Percentiles rank a stretch among this genome's conserved stretches.
phyloP scores from a whole-genome alignment of 169 alveolate genomes.

The Perkinsus marinus region DNA sequence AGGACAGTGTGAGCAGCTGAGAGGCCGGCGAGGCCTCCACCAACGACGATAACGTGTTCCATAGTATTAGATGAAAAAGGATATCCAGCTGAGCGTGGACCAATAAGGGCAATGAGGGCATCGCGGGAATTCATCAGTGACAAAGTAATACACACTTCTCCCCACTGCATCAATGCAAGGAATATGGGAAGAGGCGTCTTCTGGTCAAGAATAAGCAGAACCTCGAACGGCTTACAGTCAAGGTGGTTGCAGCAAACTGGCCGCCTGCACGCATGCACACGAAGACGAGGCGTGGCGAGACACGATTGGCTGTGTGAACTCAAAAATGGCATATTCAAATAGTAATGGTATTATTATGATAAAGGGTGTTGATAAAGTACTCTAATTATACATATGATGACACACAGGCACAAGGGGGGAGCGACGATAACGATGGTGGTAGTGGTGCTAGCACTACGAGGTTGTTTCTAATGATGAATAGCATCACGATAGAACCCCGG shows the following conservation, averaged over 20 bases:
- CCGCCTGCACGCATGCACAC: neutral
- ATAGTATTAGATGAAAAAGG: neutral
- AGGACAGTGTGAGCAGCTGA: conserved; percentile 27
- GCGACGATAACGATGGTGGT: too few species aligned
- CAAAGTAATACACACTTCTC: too few species aligned
- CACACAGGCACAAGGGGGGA: too few species aligned
- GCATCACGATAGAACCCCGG: neutral
- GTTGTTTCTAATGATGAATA: neutral
- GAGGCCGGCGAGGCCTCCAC: conserved; percentile 35
- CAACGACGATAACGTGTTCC: conserved; percentile 23
- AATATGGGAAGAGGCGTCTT: too few species aligned
- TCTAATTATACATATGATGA: neutral
- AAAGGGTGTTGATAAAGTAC: neutral
- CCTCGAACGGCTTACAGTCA: too few species aligned
- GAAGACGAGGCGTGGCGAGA: neutral
- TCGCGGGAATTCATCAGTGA: too few species aligned
- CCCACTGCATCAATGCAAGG: too few species aligned
- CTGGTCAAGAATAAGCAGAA: too few species aligned
- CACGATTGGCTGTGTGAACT: neutral
- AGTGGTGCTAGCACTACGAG: neutral
- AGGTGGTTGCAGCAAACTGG: too few species aligned
- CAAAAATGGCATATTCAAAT: too few species aligned
- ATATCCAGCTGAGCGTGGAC: neutral
- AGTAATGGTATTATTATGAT: neutral
- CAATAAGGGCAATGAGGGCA: too few species aligned